Evolutionary conservation across 208 protist species (phyloP).

Genomic region (Wallacemonas sp.): DNA sequence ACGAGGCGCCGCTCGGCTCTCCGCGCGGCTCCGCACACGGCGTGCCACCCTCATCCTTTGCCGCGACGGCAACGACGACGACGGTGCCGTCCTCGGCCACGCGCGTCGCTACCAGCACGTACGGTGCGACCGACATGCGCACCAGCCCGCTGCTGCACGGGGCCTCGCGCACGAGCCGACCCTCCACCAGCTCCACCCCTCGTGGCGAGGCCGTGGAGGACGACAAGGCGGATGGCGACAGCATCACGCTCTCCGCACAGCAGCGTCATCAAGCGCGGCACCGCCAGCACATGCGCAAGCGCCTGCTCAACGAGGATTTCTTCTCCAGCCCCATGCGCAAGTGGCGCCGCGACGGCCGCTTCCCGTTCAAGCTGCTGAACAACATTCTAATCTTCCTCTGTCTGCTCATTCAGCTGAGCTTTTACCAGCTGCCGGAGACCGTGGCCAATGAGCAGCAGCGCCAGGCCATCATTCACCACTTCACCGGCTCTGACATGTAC

Average conservation of each 20-base stretch:
- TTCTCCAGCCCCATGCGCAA: slow-evolving; percentile 43
- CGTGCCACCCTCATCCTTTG: neutral
- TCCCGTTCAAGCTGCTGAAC: slow-evolving; percentile 47
- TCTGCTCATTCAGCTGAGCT: slow-evolving; percentile 33
- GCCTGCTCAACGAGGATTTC: slow-evolving; percentile 41
- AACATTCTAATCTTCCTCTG: slow-evolving; percentile 45
- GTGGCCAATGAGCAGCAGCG: slow-evolving; percentile 46
- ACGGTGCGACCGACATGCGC: slow-evolving; percentile 6
- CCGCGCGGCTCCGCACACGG: too few species aligned
- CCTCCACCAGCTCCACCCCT: too few species aligned
- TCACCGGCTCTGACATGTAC: slow-evolving; percentile 38
- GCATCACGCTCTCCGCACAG: too few species aligned
- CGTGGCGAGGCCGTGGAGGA: too few species aligned
- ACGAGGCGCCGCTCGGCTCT: neutral
- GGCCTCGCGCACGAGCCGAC: too few species aligned
- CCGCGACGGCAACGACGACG: neutral
- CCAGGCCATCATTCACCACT: slow-evolving; percentile 45
- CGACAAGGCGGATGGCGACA: too few species aligned
- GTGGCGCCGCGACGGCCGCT: slow-evolving; percentile 32
- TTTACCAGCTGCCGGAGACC: slow-evolving; percentile 41
- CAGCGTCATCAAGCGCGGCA: neutral
- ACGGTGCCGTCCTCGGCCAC: neutral
- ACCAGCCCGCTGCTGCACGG: neutral
- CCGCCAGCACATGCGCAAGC: slow-evolving; percentile 15
- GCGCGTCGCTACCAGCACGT: neutral